A percentile compares a stretch with the other conserved stretches of the same genome.
These are phyloP conservation scores for Wickerhamiella parazyma DNA, from an alignment of 805 yeast genomes.

Conservation along the genomic window DNA sequence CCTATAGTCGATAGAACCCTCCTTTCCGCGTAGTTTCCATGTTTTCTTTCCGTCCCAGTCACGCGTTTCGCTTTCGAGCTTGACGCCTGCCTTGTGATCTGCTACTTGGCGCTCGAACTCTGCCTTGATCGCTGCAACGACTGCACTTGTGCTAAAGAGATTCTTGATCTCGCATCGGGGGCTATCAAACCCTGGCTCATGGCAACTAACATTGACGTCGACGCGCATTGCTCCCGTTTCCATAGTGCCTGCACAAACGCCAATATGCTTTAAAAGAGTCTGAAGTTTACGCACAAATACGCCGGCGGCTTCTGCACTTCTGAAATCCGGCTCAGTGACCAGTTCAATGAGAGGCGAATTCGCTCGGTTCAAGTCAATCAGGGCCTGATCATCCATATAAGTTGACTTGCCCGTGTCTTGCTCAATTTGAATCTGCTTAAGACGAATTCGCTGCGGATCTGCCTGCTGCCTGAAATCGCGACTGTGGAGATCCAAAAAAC, in stretches of 20 bases:
- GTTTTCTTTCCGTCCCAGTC: slow-evolving; percentile 83
- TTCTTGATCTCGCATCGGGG: slow-evolving; percentile 82
- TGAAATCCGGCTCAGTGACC: slow-evolving; percentile 83
- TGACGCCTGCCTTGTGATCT: slow-evolving; percentile 31
- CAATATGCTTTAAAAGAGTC: slow-evolving; percentile 48
- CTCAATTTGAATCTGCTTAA: slow-evolving; percentile 78
- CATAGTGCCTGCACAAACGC: slow-evolving; percentile 75
- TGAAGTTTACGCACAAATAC: slow-evolving; percentile 75
- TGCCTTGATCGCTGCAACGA: slow-evolving; percentile 52
- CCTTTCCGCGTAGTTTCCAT: slow-evolving; percentile 57
- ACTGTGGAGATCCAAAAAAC: slow-evolving; percentile 36
- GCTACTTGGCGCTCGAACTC: slow-evolving; percentile 62
- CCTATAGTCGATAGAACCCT: slow-evolving; percentile 71
- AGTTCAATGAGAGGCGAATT: slow-evolving; percentile 80
- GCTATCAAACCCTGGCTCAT: slow-evolving; percentile 27
- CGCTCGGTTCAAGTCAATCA: slow-evolving; percentile 71
- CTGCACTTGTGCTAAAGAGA: slow-evolving; percentile 70
- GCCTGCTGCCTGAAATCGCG: slow-evolving; percentile 37
- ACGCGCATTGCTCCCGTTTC: slow-evolving; percentile 93
- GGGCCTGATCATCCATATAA: slow-evolving; percentile 33
- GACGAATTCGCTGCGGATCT: slow-evolving; percentile 35
- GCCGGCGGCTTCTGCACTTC: slow-evolving; percentile 48
- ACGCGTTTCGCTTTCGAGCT: slow-evolving; percentile 52
- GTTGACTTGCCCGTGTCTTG: slow-evolving; percentile 86
- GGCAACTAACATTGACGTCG: slow-evolving; percentile 83